Conservation (phyloP, 2,329 filamentous ascomycete genomes). For the Chaetomium sp. region DNA sequence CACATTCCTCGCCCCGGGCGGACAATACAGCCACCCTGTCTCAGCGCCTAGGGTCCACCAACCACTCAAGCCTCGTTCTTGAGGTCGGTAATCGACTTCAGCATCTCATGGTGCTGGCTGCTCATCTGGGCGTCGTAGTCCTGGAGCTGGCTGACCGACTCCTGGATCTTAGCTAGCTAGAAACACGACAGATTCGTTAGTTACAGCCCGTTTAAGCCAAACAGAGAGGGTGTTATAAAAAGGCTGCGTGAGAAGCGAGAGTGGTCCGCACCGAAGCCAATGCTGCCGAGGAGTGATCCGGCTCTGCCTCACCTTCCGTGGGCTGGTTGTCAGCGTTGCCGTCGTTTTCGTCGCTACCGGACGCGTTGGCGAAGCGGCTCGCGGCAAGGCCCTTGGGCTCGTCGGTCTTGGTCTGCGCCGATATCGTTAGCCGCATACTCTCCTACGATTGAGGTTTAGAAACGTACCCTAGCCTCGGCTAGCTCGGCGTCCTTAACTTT, state of each 20-base stretch:
- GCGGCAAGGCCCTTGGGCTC: constrained; percentile 54
- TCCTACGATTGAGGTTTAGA: not conserved
- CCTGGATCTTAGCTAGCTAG: constrained; percentile 40
- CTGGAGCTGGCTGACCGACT: constrained; percentile 36
- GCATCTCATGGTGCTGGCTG: constrained; percentile 36
- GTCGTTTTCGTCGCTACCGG: constrained; percentile 40
- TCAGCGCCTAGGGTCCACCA: not conserved
- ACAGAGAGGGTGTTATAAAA: constrained; percentile 34
- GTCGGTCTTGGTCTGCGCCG: constrained; percentile 50
- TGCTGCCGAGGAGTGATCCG: constrained; percentile 64
- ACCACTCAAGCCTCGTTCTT: constrained; percentile 25
- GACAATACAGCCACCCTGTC: not conserved
- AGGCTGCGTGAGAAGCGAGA: constrained; percentile 43
- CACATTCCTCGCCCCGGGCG: not conserved
- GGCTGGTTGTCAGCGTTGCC: constrained; percentile 41
- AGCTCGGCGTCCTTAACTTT: constrained; percentile 67
- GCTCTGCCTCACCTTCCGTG: constrained; percentile 62
- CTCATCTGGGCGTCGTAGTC: constrained; percentile 39
- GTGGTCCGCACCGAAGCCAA: constrained; percentile 66
- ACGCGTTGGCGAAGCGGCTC: constrained; percentile 53
- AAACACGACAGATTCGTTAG: constrained; percentile 26
- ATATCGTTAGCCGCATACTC: constrained; percentile 11
- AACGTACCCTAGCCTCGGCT: constrained; percentile 60
- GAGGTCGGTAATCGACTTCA: constrained; percentile 36
- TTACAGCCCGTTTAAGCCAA: not conserved